These are phyloP conservation scores for Hypoxylon rickii DNA, from an alignment of 495 filamentous ascomycete genomes.

Conservation along the genomic window DNA sequence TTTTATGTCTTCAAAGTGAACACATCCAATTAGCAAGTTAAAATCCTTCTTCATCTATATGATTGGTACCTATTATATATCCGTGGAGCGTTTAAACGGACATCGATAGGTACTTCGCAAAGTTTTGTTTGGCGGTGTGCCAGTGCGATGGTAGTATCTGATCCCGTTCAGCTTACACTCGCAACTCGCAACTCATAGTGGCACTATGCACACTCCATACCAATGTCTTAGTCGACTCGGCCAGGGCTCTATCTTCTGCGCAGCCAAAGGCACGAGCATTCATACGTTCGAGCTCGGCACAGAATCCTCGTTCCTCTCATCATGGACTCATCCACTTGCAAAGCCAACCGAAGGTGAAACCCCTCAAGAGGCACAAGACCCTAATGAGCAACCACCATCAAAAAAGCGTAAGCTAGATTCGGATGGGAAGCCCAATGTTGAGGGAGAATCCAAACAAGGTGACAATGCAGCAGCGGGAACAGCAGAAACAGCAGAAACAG, in stretches of 20 bases:
- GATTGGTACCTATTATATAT: background rate
- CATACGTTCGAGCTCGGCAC: slow-evolving; percentile 53
- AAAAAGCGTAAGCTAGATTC: slow-evolving; percentile 38
- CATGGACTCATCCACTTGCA: slow-evolving; percentile 50
- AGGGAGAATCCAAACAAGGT: slow-evolving; percentile 11
- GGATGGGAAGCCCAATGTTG: slow-evolving; percentile 21
- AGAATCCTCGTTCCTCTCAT: slow-evolving; percentile 53
- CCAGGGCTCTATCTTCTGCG: slow-evolving; percentile 53
- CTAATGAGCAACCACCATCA: slow-evolving; percentile 26
- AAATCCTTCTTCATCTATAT: background rate
- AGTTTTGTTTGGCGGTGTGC: no score
- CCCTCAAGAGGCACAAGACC: slow-evolving; percentile 27
- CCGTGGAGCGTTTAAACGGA: background rate
- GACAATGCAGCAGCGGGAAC: slow-evolving; percentile 5
- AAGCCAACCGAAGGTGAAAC: slow-evolving; percentile 13
- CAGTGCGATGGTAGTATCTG: no score
- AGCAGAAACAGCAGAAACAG: slow-evolving; percentile 2
- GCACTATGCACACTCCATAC: slow-evolving; percentile 58
- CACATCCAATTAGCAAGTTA: background rate
- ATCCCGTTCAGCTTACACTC: slow-evolving; percentile 36
- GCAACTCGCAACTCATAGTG: no score
- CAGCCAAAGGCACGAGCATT: slow-evolving; percentile 59
- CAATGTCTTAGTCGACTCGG: slow-evolving; percentile 42
- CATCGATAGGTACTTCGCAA: no score
- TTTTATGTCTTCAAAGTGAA: background rate